These are phyloP conservation scores for Candida andamanensis DNA, from an alignment of 805 yeast genomes.

Conservation along the genomic window DNA sequence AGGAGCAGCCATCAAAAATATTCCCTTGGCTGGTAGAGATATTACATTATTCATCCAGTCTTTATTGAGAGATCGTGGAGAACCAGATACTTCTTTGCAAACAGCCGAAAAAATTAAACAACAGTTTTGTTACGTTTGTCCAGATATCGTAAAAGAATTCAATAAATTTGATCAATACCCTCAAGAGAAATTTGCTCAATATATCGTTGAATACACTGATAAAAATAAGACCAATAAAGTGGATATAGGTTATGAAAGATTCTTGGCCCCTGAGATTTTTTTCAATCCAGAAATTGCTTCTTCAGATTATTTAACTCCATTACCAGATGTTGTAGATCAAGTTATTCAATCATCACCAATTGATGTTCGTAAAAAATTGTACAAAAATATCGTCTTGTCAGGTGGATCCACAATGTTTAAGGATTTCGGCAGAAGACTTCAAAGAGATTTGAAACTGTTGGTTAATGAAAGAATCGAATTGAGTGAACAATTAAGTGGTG, in stretches of 20 bases:
- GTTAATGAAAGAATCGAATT: conserved; percentile 84
- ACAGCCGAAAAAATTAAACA: conserved; percentile 97
- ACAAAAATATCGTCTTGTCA: conserved; percentile 89
- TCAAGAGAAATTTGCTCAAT: conserved; percentile 83
- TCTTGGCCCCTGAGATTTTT: conserved; percentile 98
- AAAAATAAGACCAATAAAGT: conserved; percentile 50
- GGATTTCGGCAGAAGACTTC: conserved; percentile 95
- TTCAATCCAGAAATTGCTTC: conserved; percentile 97
- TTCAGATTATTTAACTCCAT: conserved; percentile 90
- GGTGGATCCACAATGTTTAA: conserved; percentile 99
- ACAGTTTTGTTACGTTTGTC: conserved; percentile 94
- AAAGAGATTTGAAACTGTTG: conserved; percentile 82
- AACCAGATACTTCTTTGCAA: conserved; percentile 84
- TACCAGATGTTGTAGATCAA: conserved; percentile 92
- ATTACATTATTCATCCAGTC: conserved; percentile 92
- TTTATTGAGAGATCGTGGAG: conserved; percentile 94
- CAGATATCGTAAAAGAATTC: conserved; percentile 95
- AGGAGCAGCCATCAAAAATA: conserved; percentile 94
- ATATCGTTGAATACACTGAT: conserved; percentile 78
- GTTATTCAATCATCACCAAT: conserved; percentile 95
- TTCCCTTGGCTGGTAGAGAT: conserved; percentile 98
- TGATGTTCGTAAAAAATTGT: conserved; percentile 94
- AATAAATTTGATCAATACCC: conserved; percentile 91
- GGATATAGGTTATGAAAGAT: conserved; percentile 96
- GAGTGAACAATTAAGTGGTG: conserved; percentile 71